Percentiles rank a stretch among this genome's conserved stretches.
phyloP scores from a whole-genome alignment of 2,329 filamentous ascomycete species.

The Metarhizium robertsii region DNA sequence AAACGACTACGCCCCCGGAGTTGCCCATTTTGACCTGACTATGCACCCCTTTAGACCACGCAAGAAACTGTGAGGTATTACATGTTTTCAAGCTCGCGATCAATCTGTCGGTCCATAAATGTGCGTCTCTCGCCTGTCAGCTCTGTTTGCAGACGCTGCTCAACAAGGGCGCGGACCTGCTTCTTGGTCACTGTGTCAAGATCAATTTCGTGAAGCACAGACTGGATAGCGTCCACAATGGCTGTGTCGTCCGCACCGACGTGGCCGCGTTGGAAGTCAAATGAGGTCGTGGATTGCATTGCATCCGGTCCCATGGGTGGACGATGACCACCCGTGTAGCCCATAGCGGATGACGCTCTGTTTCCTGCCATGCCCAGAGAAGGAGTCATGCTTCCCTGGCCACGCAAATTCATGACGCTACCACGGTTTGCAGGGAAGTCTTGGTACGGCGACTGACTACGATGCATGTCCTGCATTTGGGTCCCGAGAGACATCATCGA shows the following conservation, averaged over 20 bases:
- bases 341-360: constrained; percentile 36
- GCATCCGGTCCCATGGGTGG: constrained; percentile 34
- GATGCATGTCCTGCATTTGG: constrained; percentile 33
- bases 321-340: constrained; percentile 37
- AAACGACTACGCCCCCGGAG: not conserved
- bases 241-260: constrained; percentile 66
- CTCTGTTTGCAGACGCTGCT: constrained; percentile 87
- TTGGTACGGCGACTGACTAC: constrained; percentile 48
- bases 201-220: constrained; percentile 78
- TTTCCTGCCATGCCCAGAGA: constrained; percentile 23
- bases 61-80: constrained; percentile 29
- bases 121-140: constrained; percentile 74
- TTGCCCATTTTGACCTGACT: not conserved
- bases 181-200: constrained; percentile 98
- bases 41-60: not conserved
- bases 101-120: constrained; percentile 90
- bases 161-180: constrained; percentile 81
- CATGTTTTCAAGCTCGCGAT: constrained; percentile 90
- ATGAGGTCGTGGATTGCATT: constrained; percentile 41
- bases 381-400: constrained; percentile 38
- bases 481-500: constrained; percentile 60
- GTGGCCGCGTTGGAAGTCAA: constrained; percentile 51
- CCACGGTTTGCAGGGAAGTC: constrained; percentile 41
- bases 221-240: constrained; percentile 78
- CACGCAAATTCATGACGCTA: constrained; percentile 54